Percentiles rank a stretch among this genome's conserved stretches.
Conservation (phyloP, 2,329 filamentous ascomycete species). For the Beauveria medogensis region DNA sequence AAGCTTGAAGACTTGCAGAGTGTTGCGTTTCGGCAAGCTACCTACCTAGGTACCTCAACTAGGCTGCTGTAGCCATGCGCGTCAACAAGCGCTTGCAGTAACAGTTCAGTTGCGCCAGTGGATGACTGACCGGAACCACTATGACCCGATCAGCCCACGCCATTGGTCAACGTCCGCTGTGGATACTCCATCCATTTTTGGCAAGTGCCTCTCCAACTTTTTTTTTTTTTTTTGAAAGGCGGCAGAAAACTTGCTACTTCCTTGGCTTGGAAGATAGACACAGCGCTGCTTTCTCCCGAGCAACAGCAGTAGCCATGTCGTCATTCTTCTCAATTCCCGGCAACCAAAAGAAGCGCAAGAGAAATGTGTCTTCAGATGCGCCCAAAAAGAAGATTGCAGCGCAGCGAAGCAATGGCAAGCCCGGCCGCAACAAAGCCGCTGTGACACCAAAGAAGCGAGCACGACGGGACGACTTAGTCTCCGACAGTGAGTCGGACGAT, state of each 20-base stretch:
- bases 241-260: constrained; percentile 20
- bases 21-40: constrained; percentile 9
- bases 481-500: constrained; percentile 69
- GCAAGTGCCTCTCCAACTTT: constrained; percentile 26
- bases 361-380: constrained; percentile 44
- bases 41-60: constrained; percentile 2
- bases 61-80: constrained; percentile 17
- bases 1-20: constrained; percentile 12
- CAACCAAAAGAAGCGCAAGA: constrained; percentile 85
- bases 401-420: constrained; percentile 29
- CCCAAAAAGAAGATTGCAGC: constrained; percentile 53
- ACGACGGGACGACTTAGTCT: constrained; percentile 68
- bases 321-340: constrained; percentile 92
- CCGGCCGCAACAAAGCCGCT: constrained; percentile 23
- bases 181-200: constrained; percentile 15
- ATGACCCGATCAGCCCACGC: constrained; percentile 15
- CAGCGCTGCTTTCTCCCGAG: constrained; percentile 6
- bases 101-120: not conserved
- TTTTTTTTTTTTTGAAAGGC: constrained; percentile 27
- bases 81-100: constrained; percentile 9
- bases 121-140: constrained; percentile 22
- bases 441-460: constrained; percentile 37
- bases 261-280: constrained; percentile 19
- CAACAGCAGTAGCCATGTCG: constrained; percentile 54
- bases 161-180: constrained; percentile 18